phyloP scores from a whole-genome alignment of 805 yeast species.

The Schwanniomyces polymorphus region DNA sequence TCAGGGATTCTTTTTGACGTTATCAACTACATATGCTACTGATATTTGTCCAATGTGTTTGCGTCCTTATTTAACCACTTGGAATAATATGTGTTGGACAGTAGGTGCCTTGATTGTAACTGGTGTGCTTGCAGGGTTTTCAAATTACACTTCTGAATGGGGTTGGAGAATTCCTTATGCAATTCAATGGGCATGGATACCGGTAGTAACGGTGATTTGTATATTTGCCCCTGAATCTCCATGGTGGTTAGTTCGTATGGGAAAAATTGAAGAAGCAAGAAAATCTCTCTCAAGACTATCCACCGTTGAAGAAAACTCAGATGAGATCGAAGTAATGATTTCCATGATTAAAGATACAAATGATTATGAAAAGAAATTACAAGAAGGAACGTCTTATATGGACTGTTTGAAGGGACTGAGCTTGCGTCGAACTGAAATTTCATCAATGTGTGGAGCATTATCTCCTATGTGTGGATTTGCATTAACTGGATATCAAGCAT shows the following conservation, averaged over 20 bases:
- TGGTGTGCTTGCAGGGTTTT: slow-evolving; percentile 38
- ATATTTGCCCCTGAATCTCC: slow-evolving; percentile 48
- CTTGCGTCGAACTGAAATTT: slow-evolving; percentile 46
- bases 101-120: slow-evolving; percentile 42
- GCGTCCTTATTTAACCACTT: slow-evolving; percentile 39
- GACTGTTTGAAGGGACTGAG: slow-evolving; percentile 48
- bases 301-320: slow-evolving; percentile 18
- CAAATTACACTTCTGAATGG: slow-evolving; percentile 25
- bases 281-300: slow-evolving; percentile 27
- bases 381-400: slow-evolving; percentile 25
- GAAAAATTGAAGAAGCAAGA: slow-evolving; percentile 31
- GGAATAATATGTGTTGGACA: slow-evolving; percentile 37
- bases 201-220: slow-evolving; percentile 30
- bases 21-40: slow-evolving; percentile 42
- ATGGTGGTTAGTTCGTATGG: slow-evolving; percentile 43
- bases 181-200: slow-evolving; percentile 40
- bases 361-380: slow-evolving; percentile 23
- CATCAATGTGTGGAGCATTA: slow-evolving; percentile 14
- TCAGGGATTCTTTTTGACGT: slow-evolving; percentile 44
- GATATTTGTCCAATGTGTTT: slow-evolving; percentile 44
- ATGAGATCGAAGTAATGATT: slow-evolving; percentile 4
- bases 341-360: slow-evolving; percentile 29
- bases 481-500: slow-evolving; percentile 35
- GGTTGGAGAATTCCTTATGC: slow-evolving; percentile 41
- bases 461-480: slow-evolving; percentile 28